Conservation (phyloP, 2,329 filamentous ascomycete genomes). For the Dryadomyces quercus-mongolicae region DNA sequence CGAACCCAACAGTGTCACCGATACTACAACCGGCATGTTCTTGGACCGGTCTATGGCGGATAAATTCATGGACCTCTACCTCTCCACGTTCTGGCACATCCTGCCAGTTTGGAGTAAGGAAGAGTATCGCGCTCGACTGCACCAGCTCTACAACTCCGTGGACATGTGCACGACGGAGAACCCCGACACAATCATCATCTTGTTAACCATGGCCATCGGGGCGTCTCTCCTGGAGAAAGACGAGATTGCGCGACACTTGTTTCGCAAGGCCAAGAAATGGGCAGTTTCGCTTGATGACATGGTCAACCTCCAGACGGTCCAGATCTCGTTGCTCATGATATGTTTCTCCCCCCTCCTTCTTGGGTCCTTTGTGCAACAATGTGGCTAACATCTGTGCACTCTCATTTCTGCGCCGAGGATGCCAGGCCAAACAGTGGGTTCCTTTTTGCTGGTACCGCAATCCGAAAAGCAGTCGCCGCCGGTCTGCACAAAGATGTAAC, state of each 20-base stretch:
- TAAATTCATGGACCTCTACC: conserved; percentile 8
- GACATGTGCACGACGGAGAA: neutral
- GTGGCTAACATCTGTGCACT: conserved; percentile 1
- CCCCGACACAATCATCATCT: conserved; percentile 8
- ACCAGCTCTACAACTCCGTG: conserved; percentile 4
- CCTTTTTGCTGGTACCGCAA: conserved; percentile 7
- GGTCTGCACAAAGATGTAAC: conserved; percentile 11
- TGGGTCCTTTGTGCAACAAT: neutral
- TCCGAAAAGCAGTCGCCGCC: conserved; percentile 10
- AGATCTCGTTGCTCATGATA: conserved; percentile 12
- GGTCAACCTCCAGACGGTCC: conserved; percentile 11
- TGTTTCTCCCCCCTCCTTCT: neutral
- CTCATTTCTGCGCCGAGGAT: conserved; percentile 8
- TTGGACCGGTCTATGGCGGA: conserved; percentile 7
- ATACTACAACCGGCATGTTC: conserved; percentile 7
- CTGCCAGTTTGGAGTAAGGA: conserved; percentile 10
- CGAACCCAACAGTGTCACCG: neutral
- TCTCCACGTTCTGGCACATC: conserved; percentile 9
- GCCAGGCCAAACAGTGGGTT: conserved; percentile 10
- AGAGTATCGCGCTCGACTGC: conserved; percentile 7
- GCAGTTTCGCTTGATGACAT: conserved; percentile 9
- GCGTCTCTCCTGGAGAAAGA: conserved; percentile 10
- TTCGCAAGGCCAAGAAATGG: conserved; percentile 8
- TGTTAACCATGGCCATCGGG: conserved; percentile 9
- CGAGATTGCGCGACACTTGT: conserved; percentile 7